These are phyloP conservation scores for Gynostemma pentaphyllum DNA, from an alignment of 306 rosid genomes.

Conservation along the genomic window DNA sequence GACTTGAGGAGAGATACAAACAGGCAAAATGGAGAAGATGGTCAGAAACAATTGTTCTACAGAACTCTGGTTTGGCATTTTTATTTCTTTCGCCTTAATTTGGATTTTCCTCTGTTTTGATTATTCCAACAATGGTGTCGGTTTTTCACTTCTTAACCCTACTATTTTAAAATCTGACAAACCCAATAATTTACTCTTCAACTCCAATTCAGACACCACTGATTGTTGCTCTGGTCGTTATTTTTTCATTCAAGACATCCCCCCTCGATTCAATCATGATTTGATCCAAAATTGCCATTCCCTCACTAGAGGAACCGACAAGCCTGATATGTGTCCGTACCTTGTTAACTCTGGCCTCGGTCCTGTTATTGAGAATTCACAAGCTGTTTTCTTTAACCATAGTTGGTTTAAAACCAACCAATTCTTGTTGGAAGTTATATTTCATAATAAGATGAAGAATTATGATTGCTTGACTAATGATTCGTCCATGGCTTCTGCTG, in stretches of 20 bases:
- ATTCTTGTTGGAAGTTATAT: slow-evolving; percentile 65
- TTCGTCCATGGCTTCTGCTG: slow-evolving; percentile 53
- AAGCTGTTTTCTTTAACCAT: slow-evolving; percentile 26
- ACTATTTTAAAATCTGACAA: not conserved
- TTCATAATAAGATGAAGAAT: slow-evolving; percentile 55
- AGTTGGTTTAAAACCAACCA: slow-evolving; percentile 74
- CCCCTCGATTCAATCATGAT: slow-evolving; percentile 47
- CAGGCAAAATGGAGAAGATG: slow-evolving; percentile 9
- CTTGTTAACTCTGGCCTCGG: slow-evolving; percentile 58
- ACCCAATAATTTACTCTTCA: not conserved
- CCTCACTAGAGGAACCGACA: slow-evolving; percentile 66
- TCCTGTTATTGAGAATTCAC: slow-evolving; percentile 21
- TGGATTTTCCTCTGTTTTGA: slow-evolving; percentile 13
- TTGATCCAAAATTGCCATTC: slow-evolving; percentile 35
- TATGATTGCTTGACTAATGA: slow-evolving; percentile 58
- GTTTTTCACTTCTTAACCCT: not conserved
- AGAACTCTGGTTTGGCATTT: slow-evolving; percentile 7
- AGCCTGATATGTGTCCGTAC: slow-evolving; percentile 59
- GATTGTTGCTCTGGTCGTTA: slow-evolving; percentile 53
- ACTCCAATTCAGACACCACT: not conserved
- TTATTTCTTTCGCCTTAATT: not conserved
- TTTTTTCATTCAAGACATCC: slow-evolving; percentile 49
- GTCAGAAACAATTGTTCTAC: not conserved
- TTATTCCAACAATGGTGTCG: slow-evolving; percentile 10
- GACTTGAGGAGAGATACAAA: not conserved